Conservation (phyloP, 306 rosid species). For the Casuarina cunninghamiana region DNA sequence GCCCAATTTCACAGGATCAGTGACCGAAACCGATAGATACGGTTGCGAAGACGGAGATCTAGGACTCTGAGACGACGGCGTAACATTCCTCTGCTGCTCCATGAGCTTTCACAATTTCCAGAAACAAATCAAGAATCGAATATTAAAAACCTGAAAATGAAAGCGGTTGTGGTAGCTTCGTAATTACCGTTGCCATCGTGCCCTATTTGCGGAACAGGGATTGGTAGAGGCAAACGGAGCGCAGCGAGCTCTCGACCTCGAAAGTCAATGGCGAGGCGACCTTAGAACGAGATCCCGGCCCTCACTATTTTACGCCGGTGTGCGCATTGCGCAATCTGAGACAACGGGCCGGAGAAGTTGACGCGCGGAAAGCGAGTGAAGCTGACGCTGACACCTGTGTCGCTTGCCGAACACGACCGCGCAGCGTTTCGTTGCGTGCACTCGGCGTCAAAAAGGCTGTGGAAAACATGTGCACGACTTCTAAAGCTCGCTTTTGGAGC, state of each 20-base stretch:
- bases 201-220: slow-evolving; percentile 18
- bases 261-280: background rate
- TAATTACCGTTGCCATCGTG: slow-evolving; percentile 54
- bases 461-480: too few species aligned
- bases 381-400: background rate
- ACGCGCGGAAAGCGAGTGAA: background rate
- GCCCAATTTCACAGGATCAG: slow-evolving; percentile 97
- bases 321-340: slow-evolving; percentile 9
- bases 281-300: background rate
- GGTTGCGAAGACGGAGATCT: slow-evolving; percentile 92
- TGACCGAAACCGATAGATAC: slow-evolving; percentile 74
- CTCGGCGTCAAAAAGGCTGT: background rate
- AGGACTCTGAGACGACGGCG: slow-evolving; percentile 83
- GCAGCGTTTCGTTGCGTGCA: background rate
- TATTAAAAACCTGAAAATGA: background rate
- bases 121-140: background rate
- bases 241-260: slow-evolving; percentile 3
- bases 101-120: slow-evolving; percentile 15
- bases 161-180: slow-evolving; percentile 32
- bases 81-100: slow-evolving; percentile 72
- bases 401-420: background rate
- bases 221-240: background rate
- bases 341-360: slow-evolving; percentile 1
- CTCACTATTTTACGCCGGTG: slow-evolving; percentile 10
- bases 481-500: too few species aligned